Evolutionary conservation across 306 rosid genomes (phyloP).

Genomic region (Geum urbanum): DNA sequence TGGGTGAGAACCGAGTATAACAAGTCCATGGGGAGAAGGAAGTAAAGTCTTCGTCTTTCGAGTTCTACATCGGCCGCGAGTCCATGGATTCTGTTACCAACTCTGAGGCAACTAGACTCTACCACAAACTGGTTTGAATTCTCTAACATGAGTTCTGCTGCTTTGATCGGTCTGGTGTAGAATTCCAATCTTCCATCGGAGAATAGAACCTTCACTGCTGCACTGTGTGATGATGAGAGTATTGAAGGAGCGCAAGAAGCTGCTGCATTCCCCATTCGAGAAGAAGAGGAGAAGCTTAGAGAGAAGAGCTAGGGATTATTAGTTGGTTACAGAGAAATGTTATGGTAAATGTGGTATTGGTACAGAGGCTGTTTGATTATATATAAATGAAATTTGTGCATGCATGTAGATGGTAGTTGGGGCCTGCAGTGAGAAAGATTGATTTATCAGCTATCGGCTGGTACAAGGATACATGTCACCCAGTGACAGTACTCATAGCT

Average conservation of each 20-base stretch:
- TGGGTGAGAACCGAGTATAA: conserved; percentile 76
- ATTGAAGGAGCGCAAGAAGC: conserved; percentile 68
- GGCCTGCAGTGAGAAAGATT: conserved; percentile 14
- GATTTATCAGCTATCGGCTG: conserved; percentile 18
- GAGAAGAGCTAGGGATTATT: background rate
- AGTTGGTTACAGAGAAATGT: background rate
- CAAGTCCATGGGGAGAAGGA: conserved; percentile 82
- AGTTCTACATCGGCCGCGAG: conserved; percentile 64
- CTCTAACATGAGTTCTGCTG: conserved; percentile 65
- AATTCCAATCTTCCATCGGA: conserved; percentile 54
- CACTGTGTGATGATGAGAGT: conserved; percentile 24
- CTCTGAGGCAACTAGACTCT: conserved; percentile 60
- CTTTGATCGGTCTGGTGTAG: conserved; percentile 53
- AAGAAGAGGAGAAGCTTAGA: too few species aligned
- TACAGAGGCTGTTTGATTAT: conserved; percentile 13
- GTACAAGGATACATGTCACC: conserved; percentile 9
- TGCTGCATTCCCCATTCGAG: conserved; percentile 78
- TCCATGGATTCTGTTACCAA: conserved; percentile 74
- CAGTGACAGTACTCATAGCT: background rate
- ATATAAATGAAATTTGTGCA: conserved; percentile 31
- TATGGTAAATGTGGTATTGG: conserved; percentile 14
- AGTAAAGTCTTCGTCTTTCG: conserved; percentile 48
- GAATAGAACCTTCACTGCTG: conserved; percentile 43
- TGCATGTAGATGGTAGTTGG: conserved; percentile 20
- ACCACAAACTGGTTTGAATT: conserved; percentile 66